Percentiles rank a stretch among this genome's conserved stretches.
Evolutionary conservation across 495 filamentous ascomycete genomes (phyloP).

Genomic region (Amniculicola lignicola): DNA sequence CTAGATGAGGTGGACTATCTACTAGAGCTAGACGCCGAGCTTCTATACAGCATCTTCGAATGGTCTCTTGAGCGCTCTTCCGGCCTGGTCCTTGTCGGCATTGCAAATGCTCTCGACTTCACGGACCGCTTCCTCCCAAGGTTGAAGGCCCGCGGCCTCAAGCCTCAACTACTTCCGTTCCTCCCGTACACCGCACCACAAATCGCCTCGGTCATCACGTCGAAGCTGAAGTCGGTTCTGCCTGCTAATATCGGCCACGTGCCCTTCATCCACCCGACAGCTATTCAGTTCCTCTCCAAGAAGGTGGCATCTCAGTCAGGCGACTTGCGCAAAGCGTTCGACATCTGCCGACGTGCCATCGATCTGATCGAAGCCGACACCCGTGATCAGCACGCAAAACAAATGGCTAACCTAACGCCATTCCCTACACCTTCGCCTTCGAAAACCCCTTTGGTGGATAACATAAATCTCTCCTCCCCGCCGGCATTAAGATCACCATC

Average conservation of each 20-base stretch:
- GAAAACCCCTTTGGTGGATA: constrained; percentile 62
- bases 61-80: constrained; percentile 82
- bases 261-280: constrained; percentile 89
- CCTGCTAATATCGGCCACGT: constrained; percentile 52
- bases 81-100: constrained; percentile 78
- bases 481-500: constrained; percentile 43
- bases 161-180: constrained; percentile 86
- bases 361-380: constrained; percentile 87
- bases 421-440: constrained; percentile 48
- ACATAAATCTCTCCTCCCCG: constrained; percentile 62
- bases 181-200: constrained; percentile 88
- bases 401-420: constrained; percentile 50
- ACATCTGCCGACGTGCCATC: constrained; percentile 84
- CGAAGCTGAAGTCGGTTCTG: constrained; percentile 73
- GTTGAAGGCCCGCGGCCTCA: constrained; percentile 85
- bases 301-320: constrained; percentile 92
- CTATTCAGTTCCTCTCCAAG: constrained; percentile 86
- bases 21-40: constrained; percentile 76
- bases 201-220: constrained; percentile 78
- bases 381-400: constrained; percentile 57
- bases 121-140: constrained; percentile 94
- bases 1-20: constrained; percentile 96
- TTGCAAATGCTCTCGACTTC: constrained; percentile 93
- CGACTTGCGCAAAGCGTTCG: constrained; percentile 92
- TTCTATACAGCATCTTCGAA: constrained; percentile 87